Conservation (phyloP, 2,329 filamentous ascomycete genomes). For the Fragosphaeria purpurea region DNA sequence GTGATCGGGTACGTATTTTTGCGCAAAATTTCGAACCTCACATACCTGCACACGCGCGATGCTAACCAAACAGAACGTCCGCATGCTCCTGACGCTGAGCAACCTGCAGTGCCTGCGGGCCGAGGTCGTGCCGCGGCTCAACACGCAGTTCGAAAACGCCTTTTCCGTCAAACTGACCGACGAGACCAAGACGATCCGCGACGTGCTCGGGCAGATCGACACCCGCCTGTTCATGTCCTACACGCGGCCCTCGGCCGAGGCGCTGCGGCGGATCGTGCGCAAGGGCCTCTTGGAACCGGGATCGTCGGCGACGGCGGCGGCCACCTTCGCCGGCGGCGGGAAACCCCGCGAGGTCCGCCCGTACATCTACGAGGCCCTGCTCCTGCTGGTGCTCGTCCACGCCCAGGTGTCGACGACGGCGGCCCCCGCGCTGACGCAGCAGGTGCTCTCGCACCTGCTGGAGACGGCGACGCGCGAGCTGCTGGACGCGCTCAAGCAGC, state of each 20-base stretch:
- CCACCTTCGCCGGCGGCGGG: slow-evolving; percentile 40
- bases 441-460: slow-evolving; percentile 78
- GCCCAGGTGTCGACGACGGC: slow-evolving; percentile 78
- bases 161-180: slow-evolving; percentile 93
- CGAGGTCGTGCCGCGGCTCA: slow-evolving; percentile 77
- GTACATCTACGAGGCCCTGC: slow-evolving; percentile 81
- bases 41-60: neutral
- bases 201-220: slow-evolving; percentile 86
- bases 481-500: slow-evolving; percentile 66
- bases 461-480: slow-evolving; percentile 72
- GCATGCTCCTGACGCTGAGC: slow-evolving; percentile 86
- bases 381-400: slow-evolving; percentile 82
- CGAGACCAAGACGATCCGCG: slow-evolving; percentile 82
- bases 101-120: slow-evolving; percentile 78
- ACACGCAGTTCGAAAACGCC: slow-evolving; percentile 82
- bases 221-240: slow-evolving; percentile 86
- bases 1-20: slow-evolving; percentile 39
- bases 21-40: neutral
- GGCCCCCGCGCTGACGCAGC: slow-evolving; percentile 56
- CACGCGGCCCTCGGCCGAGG: slow-evolving; percentile 64
- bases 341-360: slow-evolving; percentile 65
- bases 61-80: slow-evolving; percentile 55
- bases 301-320: slow-evolving; percentile 40
- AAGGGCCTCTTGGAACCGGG: slow-evolving; percentile 58
- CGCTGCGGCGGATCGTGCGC: slow-evolving; percentile 59